Evolutionary conservation across 768 basidiomycete species (phyloP).

Genomic region (Mycena filopes): DNA sequence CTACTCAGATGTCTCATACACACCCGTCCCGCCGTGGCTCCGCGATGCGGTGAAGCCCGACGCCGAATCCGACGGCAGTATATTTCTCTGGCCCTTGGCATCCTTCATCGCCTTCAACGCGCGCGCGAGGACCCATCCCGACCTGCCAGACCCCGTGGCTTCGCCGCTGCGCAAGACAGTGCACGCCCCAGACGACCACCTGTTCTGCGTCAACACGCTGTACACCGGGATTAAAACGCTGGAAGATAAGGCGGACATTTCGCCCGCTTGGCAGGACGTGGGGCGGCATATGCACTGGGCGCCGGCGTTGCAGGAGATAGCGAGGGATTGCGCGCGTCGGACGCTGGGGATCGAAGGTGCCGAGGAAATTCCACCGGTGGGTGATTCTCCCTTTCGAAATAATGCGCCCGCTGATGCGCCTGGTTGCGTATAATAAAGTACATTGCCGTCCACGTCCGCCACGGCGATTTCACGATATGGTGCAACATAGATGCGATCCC

Average conservation of each 20-base stretch:
- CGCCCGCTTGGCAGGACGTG: conserved; percentile 44
- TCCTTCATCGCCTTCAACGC: conserved; percentile 29
- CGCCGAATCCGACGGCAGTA: conserved; percentile 22
- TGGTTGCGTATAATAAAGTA: conserved; percentile 42
- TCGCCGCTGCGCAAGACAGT: conserved; percentile 28
- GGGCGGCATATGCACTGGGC: conserved; percentile 44
- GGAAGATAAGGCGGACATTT: conserved; percentile 29
- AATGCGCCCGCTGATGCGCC: background rate
- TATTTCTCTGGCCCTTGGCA: conserved; percentile 34
- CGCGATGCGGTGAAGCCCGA: too few species aligned
- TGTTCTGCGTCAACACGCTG: conserved; percentile 36
- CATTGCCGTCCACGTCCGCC: conserved; percentile 50
- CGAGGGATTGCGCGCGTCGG: conserved; percentile 35
- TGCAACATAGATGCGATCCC: conserved; percentile 37
- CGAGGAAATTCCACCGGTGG: conserved; percentile 37
- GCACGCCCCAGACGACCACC: conserved; percentile 35
- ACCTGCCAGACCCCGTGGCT: conserved; percentile 15
- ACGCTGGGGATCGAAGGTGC: conserved; percentile 34
- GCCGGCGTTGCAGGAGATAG: conserved; percentile 36
- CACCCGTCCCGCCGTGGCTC: conserved; percentile 32
- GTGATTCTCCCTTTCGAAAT: background rate
- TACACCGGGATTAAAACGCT: conserved; percentile 25
- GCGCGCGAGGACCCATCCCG: conserved; percentile 11
- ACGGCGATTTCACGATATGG: conserved; percentile 46
- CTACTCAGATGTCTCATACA: conserved; percentile 38